Evolutionary conservation across 2,329 filamentous ascomycete species (phyloP), one percentile per base, ranked within the genome.

Genomic region (Chrysoporthe cubensis): DNA sequence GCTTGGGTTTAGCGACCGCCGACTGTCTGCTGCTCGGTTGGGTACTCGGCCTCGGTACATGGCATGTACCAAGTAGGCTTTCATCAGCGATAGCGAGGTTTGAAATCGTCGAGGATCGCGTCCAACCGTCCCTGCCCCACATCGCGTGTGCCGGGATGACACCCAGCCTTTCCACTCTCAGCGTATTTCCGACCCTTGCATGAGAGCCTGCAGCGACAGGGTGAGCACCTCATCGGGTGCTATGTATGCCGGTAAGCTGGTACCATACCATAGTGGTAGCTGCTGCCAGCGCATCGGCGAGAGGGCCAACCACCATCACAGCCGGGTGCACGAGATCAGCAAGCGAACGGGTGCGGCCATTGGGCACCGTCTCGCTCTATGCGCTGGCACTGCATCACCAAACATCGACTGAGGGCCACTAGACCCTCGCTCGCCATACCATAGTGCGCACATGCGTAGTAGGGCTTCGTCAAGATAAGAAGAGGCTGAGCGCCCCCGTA

Each of bases 321-420:
- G 46, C 34, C 37, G 37, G 34, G 34, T 32, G 14, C 54, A 48
- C 5, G 48, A 32, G 54, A 34, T 37, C 48, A 42, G 56, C 66
- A 40, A 56, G 40, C 64, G 46, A 57, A 16, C n/a, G 34, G 18
- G 8, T 57, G 18, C 48, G 26, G 3, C 54, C 43, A 68, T 66
- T 68, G 58, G 66, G 26, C 43, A 56, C 42, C 44, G 42, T 32
- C 65, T 32, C 14, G 48, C 16, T 58, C 42, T 48, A 66, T 69
- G 67, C 67, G 67, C 64, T 69, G 67, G 67, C 67, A 66, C 59
- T 65, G 59, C 67, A 61, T 62, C 60, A 44, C 40, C 34, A 54
- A n/a, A 14, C 52, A 48, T 44, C 42, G 32, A 66, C 44, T 26
- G 65, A 42, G 43, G 34, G n/a, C 59, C 66, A 68, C 43, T 63